Conservation (phyloP, 805 yeast genomes). For the Nakazawaea holstii region DNA sequence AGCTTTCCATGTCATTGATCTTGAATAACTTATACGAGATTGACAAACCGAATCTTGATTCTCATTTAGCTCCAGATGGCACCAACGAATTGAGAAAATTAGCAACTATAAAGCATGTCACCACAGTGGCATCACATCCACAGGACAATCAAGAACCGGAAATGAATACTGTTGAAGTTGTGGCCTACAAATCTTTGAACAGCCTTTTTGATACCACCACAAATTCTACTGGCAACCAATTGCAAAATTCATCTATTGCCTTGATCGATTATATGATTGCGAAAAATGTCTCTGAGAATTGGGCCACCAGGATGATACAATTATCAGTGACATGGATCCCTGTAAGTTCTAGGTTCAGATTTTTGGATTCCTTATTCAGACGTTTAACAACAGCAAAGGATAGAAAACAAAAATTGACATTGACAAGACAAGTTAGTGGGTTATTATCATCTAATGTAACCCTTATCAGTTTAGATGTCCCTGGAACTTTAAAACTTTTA, state of each 20-base stretch:
- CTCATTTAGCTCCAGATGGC: constrained; percentile 2
- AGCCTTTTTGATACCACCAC: constrained; percentile 60
- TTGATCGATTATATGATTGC: constrained; percentile 40
- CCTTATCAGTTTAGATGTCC: constrained; percentile 80
- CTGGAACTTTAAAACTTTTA: constrained; percentile 38
- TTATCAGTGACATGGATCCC: constrained; percentile 74
- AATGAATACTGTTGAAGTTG: constrained; percentile 15
- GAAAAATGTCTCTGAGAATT: constrained; percentile 23
- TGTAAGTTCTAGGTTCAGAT: constrained; percentile 62
- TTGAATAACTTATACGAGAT: constrained; percentile 26
- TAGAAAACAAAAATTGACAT: constrained; percentile 30
- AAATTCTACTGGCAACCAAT: constrained; percentile 38
- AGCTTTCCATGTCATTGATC: constrained; percentile 32
- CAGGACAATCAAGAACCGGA: constrained; percentile 7
- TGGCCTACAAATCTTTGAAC: constrained; percentile 36
- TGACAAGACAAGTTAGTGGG: constrained; percentile 28
- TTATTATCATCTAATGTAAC: constrained; percentile 73
- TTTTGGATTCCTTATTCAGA: constrained; percentile 11
- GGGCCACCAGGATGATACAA: constrained; percentile 58
- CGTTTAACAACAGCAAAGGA: constrained; percentile 14
- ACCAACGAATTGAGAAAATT: constrained; percentile 11
- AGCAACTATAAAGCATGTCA: constrained; percentile 21
- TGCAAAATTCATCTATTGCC: constrained; percentile 49
- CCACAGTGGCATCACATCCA: constrained; percentile 20
- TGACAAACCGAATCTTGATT: constrained; percentile 12